phyloP scores from a whole-genome alignment of 768 basidiomycete genomes.

The Amyloporia xantha region DNA sequence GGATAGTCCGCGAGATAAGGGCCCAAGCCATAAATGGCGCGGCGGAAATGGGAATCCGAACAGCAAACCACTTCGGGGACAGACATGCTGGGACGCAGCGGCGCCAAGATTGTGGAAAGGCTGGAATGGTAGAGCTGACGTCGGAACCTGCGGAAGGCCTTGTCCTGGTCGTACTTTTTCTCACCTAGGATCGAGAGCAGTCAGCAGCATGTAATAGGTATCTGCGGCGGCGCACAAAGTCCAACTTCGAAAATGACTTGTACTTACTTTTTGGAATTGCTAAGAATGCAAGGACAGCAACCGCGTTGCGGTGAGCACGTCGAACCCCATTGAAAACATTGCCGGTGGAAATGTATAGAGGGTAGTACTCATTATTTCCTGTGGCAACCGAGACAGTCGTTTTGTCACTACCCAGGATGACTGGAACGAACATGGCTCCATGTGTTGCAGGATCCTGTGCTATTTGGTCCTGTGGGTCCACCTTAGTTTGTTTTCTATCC shows the following conservation, averaged over 20 bases:
- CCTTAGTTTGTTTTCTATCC: no score
- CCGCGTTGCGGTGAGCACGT: constrained; percentile 14
- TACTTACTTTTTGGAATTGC: constrained; percentile 27
- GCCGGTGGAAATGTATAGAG: constrained; percentile 21
- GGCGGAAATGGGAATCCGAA: constrained; percentile 23
- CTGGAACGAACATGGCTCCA: constrained; percentile 16
- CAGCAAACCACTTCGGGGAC: constrained; percentile 11
- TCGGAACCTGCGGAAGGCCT: constrained; percentile 9
- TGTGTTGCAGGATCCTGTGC: constrained; percentile 7
- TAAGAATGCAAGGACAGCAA: constrained; percentile 18
- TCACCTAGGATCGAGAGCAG: no score
- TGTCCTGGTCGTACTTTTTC: no score
- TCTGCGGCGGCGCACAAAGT: background rate
- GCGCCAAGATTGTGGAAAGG: constrained; percentile 5
- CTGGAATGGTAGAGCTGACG: constrained; percentile 9
- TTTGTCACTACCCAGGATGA: constrained; percentile 23
- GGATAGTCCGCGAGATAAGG: constrained; percentile 28
- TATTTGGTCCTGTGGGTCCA: background rate
- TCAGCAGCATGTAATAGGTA: no score
- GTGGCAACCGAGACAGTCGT: constrained; percentile 20
- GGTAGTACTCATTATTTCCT: constrained; percentile 23
- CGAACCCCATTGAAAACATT: constrained; percentile 17
- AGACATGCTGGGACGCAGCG: constrained; percentile 12
- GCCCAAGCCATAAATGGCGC: constrained; percentile 22
- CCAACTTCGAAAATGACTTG: background rate